Evolutionary conservation across 192 early-diverging fungal species (phyloP).

Genomic region (Backusella psychrophila): DNA sequence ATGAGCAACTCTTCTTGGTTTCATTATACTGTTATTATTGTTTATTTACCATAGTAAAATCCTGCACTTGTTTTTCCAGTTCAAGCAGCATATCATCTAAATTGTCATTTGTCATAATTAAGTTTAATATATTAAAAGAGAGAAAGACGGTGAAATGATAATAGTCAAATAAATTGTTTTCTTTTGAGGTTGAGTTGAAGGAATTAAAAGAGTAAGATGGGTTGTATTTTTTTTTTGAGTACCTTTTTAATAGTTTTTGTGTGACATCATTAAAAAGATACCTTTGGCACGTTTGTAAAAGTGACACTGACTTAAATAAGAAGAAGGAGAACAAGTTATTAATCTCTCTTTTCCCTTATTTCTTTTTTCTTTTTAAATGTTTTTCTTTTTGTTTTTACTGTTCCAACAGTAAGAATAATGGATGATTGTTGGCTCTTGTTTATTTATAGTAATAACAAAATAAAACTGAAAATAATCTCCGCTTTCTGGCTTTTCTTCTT

Average conservation of each 20-base stretch:
- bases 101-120: background rate
- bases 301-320: background rate
- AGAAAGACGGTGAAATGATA: background rate
- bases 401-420: background rate
- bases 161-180: background rate
- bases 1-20: background rate
- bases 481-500: background rate
- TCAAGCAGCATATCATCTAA: background rate
- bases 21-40: background rate
- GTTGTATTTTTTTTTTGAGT: background rate
- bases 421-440: background rate
- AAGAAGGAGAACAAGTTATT: background rate
- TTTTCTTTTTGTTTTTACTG: background rate
- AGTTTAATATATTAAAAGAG: background rate
- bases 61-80: background rate
- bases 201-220: background rate
- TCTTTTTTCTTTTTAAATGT: background rate
- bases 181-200: background rate
- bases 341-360: background rate
- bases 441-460: background rate
- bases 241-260: slow-evolving; percentile 2
- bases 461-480: background rate
- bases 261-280: background rate
- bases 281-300: background rate
- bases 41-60: background rate